Base-by-base conservation (phyloP, 176 grass and related monocot genomes). In the Panicum miliaceum region DNA sequence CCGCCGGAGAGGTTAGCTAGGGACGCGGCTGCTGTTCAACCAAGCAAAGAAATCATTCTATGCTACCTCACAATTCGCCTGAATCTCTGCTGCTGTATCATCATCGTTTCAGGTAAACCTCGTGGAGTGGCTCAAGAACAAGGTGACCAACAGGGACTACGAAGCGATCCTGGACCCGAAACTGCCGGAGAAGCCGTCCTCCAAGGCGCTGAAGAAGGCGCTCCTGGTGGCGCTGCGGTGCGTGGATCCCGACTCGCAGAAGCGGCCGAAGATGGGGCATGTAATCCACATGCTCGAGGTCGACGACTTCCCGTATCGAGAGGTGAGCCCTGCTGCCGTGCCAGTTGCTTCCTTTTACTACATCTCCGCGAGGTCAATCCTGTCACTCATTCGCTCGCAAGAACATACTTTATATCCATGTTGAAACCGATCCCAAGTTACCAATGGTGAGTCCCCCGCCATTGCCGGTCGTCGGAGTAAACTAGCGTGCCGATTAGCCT, bases 211-310 rank as follows among this genome's bases (percentile, higher is more conserved):
- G 81, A 99, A 96, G 76, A 99, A 92, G 87, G 86, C 88, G 27
- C 93, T 99, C 54, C 22, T 99, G 40, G 93, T 99, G 5, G 96
- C 96, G 14, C 77, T 99, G 69, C 82, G 91, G 87, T 99, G 96
- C 34, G 93, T 99, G 64, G 93, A 99, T 83, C 96, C 96, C 15
- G 96, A 99, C 37, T 87, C 93, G 6, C 89, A 94, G 50, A 99
- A 99, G 79, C 90, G 96, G 57, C 96, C 96, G 12, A 99, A 99
- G 88, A 96, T 99, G 93, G 93, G 96, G 56, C 91, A 99, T 76
- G 96, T 87, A 54, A 94, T 99, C 90, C 93, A 99, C 35, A 99
- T 98, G 96, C 96, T 99, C 4, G 91, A 99, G 79, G 93, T 94
- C 34, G 96, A 99, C 71, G 96, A 99, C 79, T 99, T 94, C 76